Evolutionary conservation across 805 yeast species (phyloP), one percentile per base, ranked within the genome.

Genomic region (Yamadazyma insecticola): DNA sequence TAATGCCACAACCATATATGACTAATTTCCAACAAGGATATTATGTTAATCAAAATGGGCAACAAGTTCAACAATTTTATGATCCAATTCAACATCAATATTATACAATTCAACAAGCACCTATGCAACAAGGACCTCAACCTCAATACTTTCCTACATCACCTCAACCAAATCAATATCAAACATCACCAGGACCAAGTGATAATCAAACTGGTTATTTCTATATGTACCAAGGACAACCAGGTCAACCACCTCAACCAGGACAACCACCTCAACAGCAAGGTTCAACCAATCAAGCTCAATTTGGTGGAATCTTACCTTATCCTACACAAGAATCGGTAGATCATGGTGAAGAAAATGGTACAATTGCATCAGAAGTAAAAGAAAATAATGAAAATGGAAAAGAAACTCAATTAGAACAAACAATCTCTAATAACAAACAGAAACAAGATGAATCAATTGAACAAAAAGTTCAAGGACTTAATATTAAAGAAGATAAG

Each of bases 71-170:
- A 39, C 67, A 59, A 37, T 61, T 59, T 34, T 65, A 62, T 41
- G 70, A 64, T 36, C 70, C 70, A 1, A 60, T 61, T 5, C 67
- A 59, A 47, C 70, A 64, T 43, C 70, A 63, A 37, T 63, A 57
- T 35, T 64, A 50, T 36, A 64, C 64, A 9, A 48, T 64, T 24
- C 55, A 62, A 16, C 67, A 67, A 22, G 53, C 49, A 26, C 43
- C 51, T 2, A 52, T 36, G 18, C 40, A 41, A 20, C 51, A 48
- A 22, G 50, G 51, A 8, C 63, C 57, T 4, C 60, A 53, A 37
- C 61, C 65, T 2, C 69, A 63, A 31, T 59, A 57, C 43, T 61
- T 61, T 41, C 64, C 66, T 2, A 43, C 57, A 2, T 46, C 62
- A n/a, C 64, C 64, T 11, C 59, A 48, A 29, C 53, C 54, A 5